phyloP scores from a whole-genome alignment of 1,139 yeast genomes.

The Pichia cactophila region DNA sequence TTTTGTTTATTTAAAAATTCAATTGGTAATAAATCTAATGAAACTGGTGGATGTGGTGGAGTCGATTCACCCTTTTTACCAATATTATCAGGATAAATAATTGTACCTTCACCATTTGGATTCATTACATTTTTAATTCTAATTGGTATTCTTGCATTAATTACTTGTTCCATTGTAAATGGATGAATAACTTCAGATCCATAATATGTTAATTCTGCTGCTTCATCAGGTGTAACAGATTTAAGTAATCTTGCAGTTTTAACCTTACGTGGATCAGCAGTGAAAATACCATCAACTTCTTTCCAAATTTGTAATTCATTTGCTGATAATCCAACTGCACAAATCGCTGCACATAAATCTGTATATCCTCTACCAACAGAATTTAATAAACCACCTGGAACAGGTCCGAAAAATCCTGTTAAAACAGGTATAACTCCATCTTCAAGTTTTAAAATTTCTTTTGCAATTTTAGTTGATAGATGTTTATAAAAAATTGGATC shows the following conservation, averaged over 20 bases:
- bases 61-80: slow-evolving; percentile 81
- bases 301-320: slow-evolving; percentile 97
- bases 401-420: slow-evolving; percentile 90
- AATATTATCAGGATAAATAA: slow-evolving; percentile 84
- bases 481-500: slow-evolving; percentile 63
- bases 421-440: slow-evolving; percentile 69
- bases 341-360: slow-evolving; percentile 92
- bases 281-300: slow-evolving; percentile 96
- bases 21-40: slow-evolving; percentile 47
- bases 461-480: slow-evolving; percentile 54
- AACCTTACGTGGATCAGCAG: slow-evolving; percentile 96
- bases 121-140: slow-evolving; percentile 93
- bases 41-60: slow-evolving; percentile 92
- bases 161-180: slow-evolving; percentile 98
- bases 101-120: slow-evolving; percentile 84
- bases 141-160: slow-evolving; percentile 90
- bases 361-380: slow-evolving; percentile 97
- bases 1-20: slow-evolving; percentile 43
- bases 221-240: slow-evolving; percentile 96
- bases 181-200: slow-evolving; percentile 98
- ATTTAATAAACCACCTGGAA: slow-evolving; percentile 88
- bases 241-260: slow-evolving; percentile 78
- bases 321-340: slow-evolving; percentile 88
- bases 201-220: slow-evolving; percentile 93
- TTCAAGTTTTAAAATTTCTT: slow-evolving; percentile 39